A percentile compares a stretch with the other conserved stretches of the same genome.
Evolutionary conservation across 2,329 filamentous ascomycete species (phyloP).

Genomic region (Exophiala bonariae): DNA sequence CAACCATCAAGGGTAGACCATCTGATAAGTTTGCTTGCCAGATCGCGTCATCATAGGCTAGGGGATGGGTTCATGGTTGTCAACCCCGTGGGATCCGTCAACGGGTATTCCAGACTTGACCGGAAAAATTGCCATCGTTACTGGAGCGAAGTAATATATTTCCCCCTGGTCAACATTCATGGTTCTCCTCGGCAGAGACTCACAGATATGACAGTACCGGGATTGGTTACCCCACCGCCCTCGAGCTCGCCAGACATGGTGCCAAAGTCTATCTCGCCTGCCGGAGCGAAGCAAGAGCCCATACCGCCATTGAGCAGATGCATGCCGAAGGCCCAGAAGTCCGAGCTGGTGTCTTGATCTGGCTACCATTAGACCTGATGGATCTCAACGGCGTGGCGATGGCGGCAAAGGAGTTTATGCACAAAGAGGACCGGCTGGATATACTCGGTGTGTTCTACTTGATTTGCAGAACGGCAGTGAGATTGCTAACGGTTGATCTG

Average conservation of each 20-base stretch:
- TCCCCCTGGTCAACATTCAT: background rate
- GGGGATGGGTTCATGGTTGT: slow-evolving; percentile 3
- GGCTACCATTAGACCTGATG: slow-evolving; percentile 3
- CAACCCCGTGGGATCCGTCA: slow-evolving; percentile 3
- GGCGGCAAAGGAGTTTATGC: slow-evolving; percentile 2
- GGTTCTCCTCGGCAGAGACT: slow-evolving; percentile 1
- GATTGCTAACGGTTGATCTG: slow-evolving; percentile 1
- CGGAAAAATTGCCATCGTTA: slow-evolving; percentile 80
- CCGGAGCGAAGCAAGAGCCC: slow-evolving; percentile 9
- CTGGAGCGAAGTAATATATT: slow-evolving; percentile 58
- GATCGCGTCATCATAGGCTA: slow-evolving; percentile 2
- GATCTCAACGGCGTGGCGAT: slow-evolving; percentile 1
- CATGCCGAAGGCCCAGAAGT: slow-evolving; percentile 3
- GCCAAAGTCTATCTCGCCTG: slow-evolving; percentile 11
- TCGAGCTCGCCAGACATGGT: slow-evolving; percentile 8
- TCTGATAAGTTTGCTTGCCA: slow-evolving; percentile 4
- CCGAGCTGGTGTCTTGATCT: slow-evolving; percentile 1
- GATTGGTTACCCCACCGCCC: slow-evolving; percentile 2
- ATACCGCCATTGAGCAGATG: slow-evolving; percentile 6
- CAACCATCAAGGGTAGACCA: background rate
- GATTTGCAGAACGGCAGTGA: slow-evolving; percentile 1
- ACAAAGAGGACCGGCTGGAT: slow-evolving; percentile 3
- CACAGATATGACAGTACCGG: slow-evolving; percentile 3
- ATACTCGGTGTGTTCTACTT: slow-evolving; percentile 2
- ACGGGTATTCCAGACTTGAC: slow-evolving; percentile 63